phyloP scores from a whole-genome alignment of 306 rosid species.

The Acacia crassicarpa region DNA sequence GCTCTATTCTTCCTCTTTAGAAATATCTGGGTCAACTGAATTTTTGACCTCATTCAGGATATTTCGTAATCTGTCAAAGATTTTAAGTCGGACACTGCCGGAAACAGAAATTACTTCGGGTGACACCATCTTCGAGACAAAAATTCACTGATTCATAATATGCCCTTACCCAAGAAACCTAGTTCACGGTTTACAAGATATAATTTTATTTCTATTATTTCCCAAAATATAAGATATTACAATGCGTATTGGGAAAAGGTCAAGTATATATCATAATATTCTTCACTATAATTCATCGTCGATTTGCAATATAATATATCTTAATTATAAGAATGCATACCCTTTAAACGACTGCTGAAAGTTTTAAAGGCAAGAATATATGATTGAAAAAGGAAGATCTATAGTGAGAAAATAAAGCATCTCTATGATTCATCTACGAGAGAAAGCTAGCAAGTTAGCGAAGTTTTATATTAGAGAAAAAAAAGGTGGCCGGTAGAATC shows the following conservation, averaged over 20 bases:
- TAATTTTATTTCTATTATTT: too few relatives aligned
- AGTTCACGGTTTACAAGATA: too few relatives aligned
- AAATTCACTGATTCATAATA: too few relatives aligned
- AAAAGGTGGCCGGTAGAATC: slow-evolving; percentile 36
- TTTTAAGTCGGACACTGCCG: too few relatives aligned
- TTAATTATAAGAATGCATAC: slow-evolving; percentile 29
- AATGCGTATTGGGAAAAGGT: not conserved
- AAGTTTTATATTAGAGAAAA: not conserved
- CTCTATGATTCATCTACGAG: slow-evolving; percentile 22
- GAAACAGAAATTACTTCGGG: too few relatives aligned
- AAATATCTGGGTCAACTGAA: too few relatives aligned
- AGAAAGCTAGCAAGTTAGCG: not conserved
- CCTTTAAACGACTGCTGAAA: slow-evolving; percentile 28
- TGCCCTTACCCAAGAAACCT: too few relatives aligned
- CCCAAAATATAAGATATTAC: too few relatives aligned
- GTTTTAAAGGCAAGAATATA: slow-evolving; percentile 38
- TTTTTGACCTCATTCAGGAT: too few relatives aligned
- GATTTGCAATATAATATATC: slow-evolving; percentile 18
- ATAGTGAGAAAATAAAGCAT: slow-evolving; percentile 31
- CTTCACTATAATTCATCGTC: slow-evolving; percentile 22
- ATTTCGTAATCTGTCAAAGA: too few relatives aligned
- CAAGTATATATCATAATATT: slow-evolving; percentile 35
- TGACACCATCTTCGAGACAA: too few relatives aligned
- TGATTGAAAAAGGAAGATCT: slow-evolving; percentile 31
- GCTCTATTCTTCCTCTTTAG: too few relatives aligned